Conservation (phyloP, 352 stramenopile species). For the Peronospora farinosa region DNA sequence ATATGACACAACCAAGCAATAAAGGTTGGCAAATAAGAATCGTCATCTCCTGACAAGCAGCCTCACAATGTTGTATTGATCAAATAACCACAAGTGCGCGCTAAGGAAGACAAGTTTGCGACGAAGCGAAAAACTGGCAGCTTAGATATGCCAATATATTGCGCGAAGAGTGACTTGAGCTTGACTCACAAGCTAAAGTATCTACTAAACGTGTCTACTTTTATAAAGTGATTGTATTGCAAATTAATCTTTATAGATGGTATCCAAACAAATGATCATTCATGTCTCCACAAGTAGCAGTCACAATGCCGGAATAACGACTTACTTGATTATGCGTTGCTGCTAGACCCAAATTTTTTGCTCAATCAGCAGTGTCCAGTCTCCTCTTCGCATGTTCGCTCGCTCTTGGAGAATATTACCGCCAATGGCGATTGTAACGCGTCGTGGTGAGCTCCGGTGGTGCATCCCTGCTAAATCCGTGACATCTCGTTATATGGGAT, state of each 20-base stretch:
- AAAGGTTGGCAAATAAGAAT: conserved; percentile 3
- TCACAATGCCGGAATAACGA: not conserved
- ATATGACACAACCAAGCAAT: conserved; percentile 1
- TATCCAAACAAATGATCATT: conserved; percentile 27
- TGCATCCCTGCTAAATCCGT: no score
- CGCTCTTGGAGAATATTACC: not conserved
- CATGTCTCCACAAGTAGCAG: not conserved
- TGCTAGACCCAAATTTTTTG: conserved; percentile 25
- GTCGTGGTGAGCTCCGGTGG: no score
- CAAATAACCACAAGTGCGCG: not conserved
- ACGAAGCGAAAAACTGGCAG: conserved; percentile 39
- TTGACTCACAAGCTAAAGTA: conserved; percentile 50
- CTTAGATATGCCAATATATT: conserved; percentile 33
- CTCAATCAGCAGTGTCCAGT: conserved; percentile 11
- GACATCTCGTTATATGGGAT: not conserved
- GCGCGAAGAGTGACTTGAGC: conserved; percentile 38
- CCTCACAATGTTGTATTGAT: conserved; percentile 19
- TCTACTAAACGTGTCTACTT: conserved; percentile 72
- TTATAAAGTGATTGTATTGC: conserved; percentile 48
- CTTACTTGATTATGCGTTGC: conserved; percentile 63
- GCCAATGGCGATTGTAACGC: no score
- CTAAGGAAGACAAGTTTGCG: conserved; percentile 35
- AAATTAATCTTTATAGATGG: conserved; percentile 49
- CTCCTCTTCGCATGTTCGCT: conserved; percentile 5
- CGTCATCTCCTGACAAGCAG: no score